These are phyloP conservation scores for Aphanomyces euteiches DNA, from an alignment of 352 stramenopile genomes.

Conservation along the genomic window DNA sequence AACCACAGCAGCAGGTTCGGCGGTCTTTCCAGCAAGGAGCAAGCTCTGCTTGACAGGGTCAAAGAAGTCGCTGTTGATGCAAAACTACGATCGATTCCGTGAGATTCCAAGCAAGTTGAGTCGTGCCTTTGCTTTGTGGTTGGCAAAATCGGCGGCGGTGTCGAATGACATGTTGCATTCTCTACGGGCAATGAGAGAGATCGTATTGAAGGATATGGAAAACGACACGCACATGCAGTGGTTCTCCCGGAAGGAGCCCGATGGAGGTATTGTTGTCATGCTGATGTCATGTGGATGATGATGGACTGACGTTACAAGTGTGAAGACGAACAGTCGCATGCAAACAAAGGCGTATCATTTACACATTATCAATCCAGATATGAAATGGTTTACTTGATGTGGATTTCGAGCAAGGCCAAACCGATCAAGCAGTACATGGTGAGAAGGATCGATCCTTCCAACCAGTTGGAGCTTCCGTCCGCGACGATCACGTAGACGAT, in stretches of 20 bases:
- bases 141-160: slow-evolving; percentile 19
- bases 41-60: slow-evolving; percentile 27
- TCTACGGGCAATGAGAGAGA: not conserved
- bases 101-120: no score
- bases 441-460: slow-evolving; percentile 88
- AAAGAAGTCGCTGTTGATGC: slow-evolving; percentile 27
- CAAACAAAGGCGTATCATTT: not conserved
- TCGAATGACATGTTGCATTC: slow-evolving; percentile 26
- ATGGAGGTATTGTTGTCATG: not conserved
- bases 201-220: not conserved
- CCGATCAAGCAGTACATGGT: slow-evolving; percentile 87
- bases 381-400: no score
- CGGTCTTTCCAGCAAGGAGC: not conserved
- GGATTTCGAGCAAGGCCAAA: slow-evolving; percentile 55
- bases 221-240: slow-evolving; percentile 23
- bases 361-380: no score
- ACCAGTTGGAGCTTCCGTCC: slow-evolving; percentile 90
- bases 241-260: not conserved
- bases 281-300: not conserved
- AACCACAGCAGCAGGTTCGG: not conserved
- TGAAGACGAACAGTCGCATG: not conserved
- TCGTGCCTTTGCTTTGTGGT: slow-evolving; percentile 24
- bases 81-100: slow-evolving; percentile 7
- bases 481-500: slow-evolving; percentile 92
- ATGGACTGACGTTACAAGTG: not conserved